Percentiles rank a stretch among this genome's conserved stretches.
phyloP scores from a whole-genome alignment of 2,329 filamentous ascomycete species.

The Ciborinia camelliae region DNA sequence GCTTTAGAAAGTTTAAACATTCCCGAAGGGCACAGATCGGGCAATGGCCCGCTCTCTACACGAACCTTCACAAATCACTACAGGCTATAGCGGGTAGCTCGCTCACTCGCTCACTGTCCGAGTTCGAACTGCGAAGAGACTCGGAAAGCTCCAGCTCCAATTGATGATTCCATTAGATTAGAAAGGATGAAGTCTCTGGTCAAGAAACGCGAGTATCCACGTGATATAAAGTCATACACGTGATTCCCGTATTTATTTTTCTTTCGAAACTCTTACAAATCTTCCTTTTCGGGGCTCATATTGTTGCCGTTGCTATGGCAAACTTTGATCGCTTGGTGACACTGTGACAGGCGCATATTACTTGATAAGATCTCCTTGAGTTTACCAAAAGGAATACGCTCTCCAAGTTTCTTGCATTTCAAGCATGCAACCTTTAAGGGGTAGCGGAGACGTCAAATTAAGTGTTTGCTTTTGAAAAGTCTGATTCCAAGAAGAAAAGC shows the following conservation, averaged over 20 bases:
- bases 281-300: neutral
- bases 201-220: too few relatives aligned
- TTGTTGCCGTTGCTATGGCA: neutral
- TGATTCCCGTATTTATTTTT: neutral
- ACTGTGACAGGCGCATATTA: neutral
- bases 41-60: too few relatives aligned
- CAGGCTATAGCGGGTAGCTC: too few relatives aligned
- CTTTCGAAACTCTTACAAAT: too few relatives aligned
- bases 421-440: neutral
- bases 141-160: too few relatives aligned
- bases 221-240: neutral
- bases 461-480: slow-evolving; percentile 1
- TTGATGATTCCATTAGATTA: too few relatives aligned
- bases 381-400: neutral
- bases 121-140: too few relatives aligned
- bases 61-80: too few relatives aligned
- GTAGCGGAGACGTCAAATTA: neutral
- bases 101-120: too few relatives aligned
- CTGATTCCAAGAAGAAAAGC: neutral
- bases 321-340: neutral
- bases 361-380: neutral
- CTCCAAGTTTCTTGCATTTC: neutral
- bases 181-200: too few relatives aligned
- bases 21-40: too few relatives aligned
- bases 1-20: too few relatives aligned